Conservation (phyloP, 2,329 filamentous ascomycete genomes). For the Penicillium sp. region DNA sequence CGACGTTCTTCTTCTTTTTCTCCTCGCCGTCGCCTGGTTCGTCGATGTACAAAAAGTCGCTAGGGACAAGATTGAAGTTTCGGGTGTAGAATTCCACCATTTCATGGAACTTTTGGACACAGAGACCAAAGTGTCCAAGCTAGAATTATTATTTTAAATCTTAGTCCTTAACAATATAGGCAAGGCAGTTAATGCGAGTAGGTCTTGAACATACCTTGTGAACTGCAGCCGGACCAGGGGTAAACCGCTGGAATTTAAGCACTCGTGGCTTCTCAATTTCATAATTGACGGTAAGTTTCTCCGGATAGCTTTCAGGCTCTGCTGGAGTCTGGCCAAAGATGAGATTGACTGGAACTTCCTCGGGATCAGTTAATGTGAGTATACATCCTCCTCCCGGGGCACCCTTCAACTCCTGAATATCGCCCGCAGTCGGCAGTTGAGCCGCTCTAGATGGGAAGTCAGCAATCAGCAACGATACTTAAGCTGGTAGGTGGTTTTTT, state of each 20-base stretch:
- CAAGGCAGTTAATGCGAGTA: background rate
- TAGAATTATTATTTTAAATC: background rate
- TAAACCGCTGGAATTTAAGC: slow-evolving; percentile 28
- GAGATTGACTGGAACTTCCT: slow-evolving; percentile 39
- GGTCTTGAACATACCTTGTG: slow-evolving; percentile 31
- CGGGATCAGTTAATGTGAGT: slow-evolving; percentile 36
- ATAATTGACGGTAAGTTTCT: slow-evolving; percentile 24
- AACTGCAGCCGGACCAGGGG: slow-evolving; percentile 27
- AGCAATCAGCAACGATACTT: too few relatives aligned
- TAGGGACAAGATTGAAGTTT: slow-evolving; percentile 29
- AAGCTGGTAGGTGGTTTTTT: background rate
- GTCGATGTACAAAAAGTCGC: slow-evolving; percentile 28
- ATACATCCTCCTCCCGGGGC: slow-evolving; percentile 39
- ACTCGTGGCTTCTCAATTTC: slow-evolving; percentile 25
- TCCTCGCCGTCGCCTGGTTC: slow-evolving; percentile 3
- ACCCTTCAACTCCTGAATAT: slow-evolving; percentile 15
- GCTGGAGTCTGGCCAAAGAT: slow-evolving; percentile 34
- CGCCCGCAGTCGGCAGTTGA: background rate
- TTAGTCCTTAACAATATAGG: background rate
- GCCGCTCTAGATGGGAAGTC: background rate
- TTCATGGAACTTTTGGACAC: slow-evolving; percentile 23
- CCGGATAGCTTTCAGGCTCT: slow-evolving; percentile 16
- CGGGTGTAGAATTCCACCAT: slow-evolving; percentile 26
- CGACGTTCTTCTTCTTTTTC: slow-evolving; percentile 25
- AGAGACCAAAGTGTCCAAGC: slow-evolving; percentile 29